A percentile compares a stretch with the other conserved stretches of the same genome.
These are phyloP conservation scores for Pontederia paniculata DNA, from an alignment of 176 grass and related monocot genomes.

Conservation along the genomic window DNA sequence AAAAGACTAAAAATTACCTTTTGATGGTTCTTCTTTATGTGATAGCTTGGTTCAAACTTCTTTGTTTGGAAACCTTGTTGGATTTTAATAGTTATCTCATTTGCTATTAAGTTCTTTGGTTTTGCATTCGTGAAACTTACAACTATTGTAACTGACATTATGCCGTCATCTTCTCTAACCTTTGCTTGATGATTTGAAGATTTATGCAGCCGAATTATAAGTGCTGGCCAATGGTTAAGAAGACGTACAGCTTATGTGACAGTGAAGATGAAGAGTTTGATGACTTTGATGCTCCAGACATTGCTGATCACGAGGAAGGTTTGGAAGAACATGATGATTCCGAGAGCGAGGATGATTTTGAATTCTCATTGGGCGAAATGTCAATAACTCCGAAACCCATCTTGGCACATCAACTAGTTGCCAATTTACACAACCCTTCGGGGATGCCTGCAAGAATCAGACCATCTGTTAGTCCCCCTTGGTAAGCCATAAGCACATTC, in stretches of 20 bases:
- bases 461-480: slow-evolving; percentile 59
- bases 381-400: slow-evolving; percentile 59
- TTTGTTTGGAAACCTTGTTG: no score
- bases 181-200: slow-evolving; percentile 17
- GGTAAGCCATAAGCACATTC: background rate
- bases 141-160: background rate
- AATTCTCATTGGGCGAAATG: slow-evolving; percentile 55
- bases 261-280: slow-evolving; percentile 37
- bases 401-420: slow-evolving; percentile 26
- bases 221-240: slow-evolving; percentile 74
- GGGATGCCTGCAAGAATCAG: slow-evolving; percentile 77
- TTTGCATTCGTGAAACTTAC: background rate
- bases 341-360: slow-evolving; percentile 41
- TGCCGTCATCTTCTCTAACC: background rate
- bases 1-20: no score
- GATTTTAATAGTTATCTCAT: no score
- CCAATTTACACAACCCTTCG: background rate
- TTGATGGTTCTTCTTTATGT: no score
- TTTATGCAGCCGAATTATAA: slow-evolving; percentile 75
- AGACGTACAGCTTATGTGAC: slow-evolving; percentile 38
- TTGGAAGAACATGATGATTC: slow-evolving; percentile 38
- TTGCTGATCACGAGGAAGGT: slow-evolving; percentile 16
- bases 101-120: background rate
- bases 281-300: slow-evolving; percentile 50
- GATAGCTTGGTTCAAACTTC: no score